Conservation (phyloP, 306 rosid species). For the Begonia peltatifolia region DNA sequence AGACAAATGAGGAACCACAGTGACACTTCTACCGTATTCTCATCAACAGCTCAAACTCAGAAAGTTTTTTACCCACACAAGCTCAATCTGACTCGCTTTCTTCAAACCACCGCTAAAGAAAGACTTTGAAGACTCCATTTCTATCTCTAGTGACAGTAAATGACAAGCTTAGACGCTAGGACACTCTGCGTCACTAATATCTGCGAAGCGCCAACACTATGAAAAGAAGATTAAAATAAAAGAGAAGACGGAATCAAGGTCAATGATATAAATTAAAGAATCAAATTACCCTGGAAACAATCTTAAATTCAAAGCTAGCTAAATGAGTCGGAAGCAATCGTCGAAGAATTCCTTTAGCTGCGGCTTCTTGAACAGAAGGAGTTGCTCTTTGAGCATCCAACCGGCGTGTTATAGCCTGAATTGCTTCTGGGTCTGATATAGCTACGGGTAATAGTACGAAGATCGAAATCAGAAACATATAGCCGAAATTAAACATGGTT, state of each 20-base stretch:
- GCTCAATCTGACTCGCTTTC: no score
- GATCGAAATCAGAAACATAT: constrained; percentile 28
- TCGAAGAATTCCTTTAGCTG: constrained; percentile 42
- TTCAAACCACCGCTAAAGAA: no score
- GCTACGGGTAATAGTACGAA: constrained; percentile 17
- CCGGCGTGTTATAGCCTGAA: constrained; percentile 45
- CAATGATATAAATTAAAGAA: constrained; percentile 3
- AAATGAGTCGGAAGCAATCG: constrained; percentile 65
- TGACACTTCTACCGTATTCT: no score
- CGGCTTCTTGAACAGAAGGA: constrained; percentile 69
- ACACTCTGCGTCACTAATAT: no score
- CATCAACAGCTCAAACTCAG: no score
- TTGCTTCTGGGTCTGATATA: constrained; percentile 31
- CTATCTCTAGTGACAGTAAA: no score
- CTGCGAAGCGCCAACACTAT: no score
- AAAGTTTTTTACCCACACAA: no score
- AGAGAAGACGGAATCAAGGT: not conserved
- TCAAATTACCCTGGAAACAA: constrained; percentile 42
- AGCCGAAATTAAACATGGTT: constrained; percentile 28
- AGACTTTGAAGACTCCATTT: no score
- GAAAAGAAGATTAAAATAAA: not conserved
- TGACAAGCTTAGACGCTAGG: no score
- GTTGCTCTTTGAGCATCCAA: constrained; percentile 47
- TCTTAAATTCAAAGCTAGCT: constrained; percentile 46
- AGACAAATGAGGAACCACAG: no score